Base-by-base conservation (phyloP, 73 alveolate species). In the Halteria grandinella region DNA sequence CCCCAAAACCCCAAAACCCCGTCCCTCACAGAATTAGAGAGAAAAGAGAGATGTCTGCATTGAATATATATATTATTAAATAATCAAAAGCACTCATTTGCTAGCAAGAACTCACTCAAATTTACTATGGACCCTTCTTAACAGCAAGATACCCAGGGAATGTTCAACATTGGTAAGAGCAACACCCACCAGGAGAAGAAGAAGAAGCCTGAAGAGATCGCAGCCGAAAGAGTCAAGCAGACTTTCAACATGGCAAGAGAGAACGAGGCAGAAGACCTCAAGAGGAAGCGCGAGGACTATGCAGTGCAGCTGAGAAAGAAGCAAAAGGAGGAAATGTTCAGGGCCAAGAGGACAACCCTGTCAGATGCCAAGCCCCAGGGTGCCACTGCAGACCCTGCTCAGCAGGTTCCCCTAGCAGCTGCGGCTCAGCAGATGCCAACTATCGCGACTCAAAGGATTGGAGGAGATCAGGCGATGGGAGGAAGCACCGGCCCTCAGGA, bases 281-380 rank as follows among this genome's bases (percentile, higher is more conserved):
- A 90, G 82, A 80, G 94, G 64, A 90, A 86, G 49, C 25, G 94
- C 21, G 97, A 90, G 31, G 94, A 90, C 25, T 69, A 64, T 69
- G 75, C 75, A 21, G 90, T 75, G 45, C 66, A 83, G 63, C 90
- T 90, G 36, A 54, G 97, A 51, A 90, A 88, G 39, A 41, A 84
- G 52, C 73, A 53, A 81, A 85, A 58, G 75, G 53, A 75, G 59
- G 83, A 79, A n/a, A 33, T 40, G 71, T 60, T 53, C 44, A 54
- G 52, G 79, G 55, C 23, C 6, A 50, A 77, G 66, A 47, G 74
- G 31, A 58, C 66, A 29, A 23, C 24, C 49, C 28, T 27, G 29
- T 55, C 69, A 39, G 48, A 39, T 6, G 72, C 49, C 2, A 24
- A 14, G 28, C 37, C 85, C n/a, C 47, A 34, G 11, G 37, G 55